Base-by-base conservation (phyloP, 192 early-diverging fungal genomes). In the Entomortierella parvispora region DNA sequence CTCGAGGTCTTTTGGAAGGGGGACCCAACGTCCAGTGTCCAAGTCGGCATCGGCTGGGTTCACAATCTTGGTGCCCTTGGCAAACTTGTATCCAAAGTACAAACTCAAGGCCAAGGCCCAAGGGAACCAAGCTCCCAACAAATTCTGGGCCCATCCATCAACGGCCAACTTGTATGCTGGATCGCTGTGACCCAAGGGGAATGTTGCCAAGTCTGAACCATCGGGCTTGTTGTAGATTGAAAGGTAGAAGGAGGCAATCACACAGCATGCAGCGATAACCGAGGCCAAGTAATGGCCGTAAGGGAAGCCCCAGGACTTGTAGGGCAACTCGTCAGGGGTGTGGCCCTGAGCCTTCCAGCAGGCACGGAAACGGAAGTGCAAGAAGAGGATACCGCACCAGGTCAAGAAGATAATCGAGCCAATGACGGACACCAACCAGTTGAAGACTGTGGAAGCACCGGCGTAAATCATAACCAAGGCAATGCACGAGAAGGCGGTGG, bases 341-440 rank as follows among this genome's bases (percentile, higher is more conserved):
- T 85, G 84, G 2, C 87, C 87, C 47, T 96, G 94, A 31, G 80
- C 82, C 29, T 85, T 53, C 48, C 86, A 90, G 15, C 91, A 92
- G 20, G 80, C 78, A 49, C 93, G 89, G 88, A 94, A 96, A 26
- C 93, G 88, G 62, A 86, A 87, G 61, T 96, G 94, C 51, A 86
- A 87, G 22, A 91, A 58, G 33, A 85, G 82, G 70, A 96, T 94
- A 49, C 90, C 89, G 23, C 92, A 48, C 93, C 94, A 96, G 58
- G 91, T 90, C 22, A 90, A 71, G 52, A 94, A 88, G 4, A 92
- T 90, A 1, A 89, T 75, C 17, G 94, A 86, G 17, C 92, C 89
- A 14, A 88, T 85, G 9, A 90, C 67, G 28, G 82, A 87, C 52
- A 89, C 62, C 31, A 89, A 58, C 69, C 86, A 90, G 17, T 69